phyloP scores from a whole-genome alignment of 2,329 filamentous ascomycete genomes.

The Pseudonectria buxi region DNA sequence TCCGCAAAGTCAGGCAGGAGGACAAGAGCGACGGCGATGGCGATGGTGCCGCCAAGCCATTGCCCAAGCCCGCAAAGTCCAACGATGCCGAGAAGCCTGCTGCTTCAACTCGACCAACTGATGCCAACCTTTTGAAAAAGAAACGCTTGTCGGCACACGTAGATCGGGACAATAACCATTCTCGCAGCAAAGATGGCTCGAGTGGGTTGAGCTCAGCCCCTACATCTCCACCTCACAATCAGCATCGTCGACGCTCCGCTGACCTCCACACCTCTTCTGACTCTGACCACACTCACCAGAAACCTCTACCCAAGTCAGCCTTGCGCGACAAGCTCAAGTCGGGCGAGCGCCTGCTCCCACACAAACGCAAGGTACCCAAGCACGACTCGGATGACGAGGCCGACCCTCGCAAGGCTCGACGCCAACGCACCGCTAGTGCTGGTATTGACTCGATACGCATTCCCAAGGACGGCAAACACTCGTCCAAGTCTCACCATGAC shows the following conservation, averaged over 20 bases:
- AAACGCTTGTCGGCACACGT: constrained; percentile 36
- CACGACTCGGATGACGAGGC: constrained; percentile 52
- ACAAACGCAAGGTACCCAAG: constrained; percentile 49
- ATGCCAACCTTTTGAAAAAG: constrained; percentile 35
- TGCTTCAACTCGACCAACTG: constrained; percentile 27
- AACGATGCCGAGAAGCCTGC: constrained; percentile 30
- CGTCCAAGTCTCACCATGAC: constrained; percentile 27
- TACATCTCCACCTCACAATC: constrained; percentile 42
- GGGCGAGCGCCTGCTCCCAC: constrained; percentile 38
- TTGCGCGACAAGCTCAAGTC: constrained; percentile 42
- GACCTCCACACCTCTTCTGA: constrained; percentile 46
- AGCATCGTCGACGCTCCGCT: constrained; percentile 28
- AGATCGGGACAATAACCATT: constrained; percentile 35
- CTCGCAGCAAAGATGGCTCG: constrained; percentile 43
- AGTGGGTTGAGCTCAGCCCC: constrained; percentile 54
- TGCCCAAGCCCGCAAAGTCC: constrained; percentile 24
- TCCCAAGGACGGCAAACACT: constrained; percentile 27
- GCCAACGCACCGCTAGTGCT: constrained; percentile 44
- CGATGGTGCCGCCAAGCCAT: constrained; percentile 26
- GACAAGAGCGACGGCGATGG: constrained; percentile 53
- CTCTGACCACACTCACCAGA: constrained; percentile 43
- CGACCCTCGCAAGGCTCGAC: constrained; percentile 47
- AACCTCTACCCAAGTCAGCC: constrained; percentile 35
- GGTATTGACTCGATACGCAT: constrained; percentile 29
- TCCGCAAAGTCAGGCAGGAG: constrained; percentile 58